Evolutionary conservation across 495 filamentous ascomycete genomes (phyloP).

Genomic region (Penicillium pulvis): DNA sequence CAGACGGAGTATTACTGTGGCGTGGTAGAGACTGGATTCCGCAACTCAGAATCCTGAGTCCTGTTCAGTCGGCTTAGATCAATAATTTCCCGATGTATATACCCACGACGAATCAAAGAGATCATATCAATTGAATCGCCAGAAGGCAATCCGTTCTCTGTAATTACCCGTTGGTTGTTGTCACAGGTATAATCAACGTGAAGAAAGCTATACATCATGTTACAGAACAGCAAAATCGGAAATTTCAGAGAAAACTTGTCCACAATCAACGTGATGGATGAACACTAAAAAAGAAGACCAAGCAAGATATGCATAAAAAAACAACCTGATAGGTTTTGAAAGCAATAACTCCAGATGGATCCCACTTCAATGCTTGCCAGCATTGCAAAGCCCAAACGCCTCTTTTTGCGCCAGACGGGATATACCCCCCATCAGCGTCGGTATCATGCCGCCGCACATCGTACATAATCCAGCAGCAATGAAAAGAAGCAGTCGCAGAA

Average conservation of each 20-base stretch:
- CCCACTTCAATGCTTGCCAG: constrained; percentile 21
- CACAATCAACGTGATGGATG: neutral
- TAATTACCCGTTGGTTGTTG: neutral
- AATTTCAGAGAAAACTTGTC: constrained; percentile 4
- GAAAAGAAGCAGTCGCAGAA: constrained; percentile 8
- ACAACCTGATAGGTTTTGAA: constrained; percentile 8
- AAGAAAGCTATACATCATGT: constrained; percentile 1
- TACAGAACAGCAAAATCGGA: neutral
- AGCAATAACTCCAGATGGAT: constrained; percentile 16
- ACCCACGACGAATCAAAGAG: constrained; percentile 1
- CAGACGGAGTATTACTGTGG: neutral
- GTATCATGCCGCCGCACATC: constrained; percentile 31
- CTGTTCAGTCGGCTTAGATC: neutral
- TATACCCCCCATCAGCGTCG: constrained; percentile 20
- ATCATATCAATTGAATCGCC: neutral
- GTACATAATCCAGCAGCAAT: constrained; percentile 21
- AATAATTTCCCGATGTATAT: neutral
- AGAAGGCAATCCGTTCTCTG: neutral
- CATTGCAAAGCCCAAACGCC: constrained; percentile 29
- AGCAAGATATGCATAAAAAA: constrained; percentile 11
- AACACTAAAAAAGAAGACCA: neutral
- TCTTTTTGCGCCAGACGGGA: constrained; percentile 28
- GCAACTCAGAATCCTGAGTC: neutral
- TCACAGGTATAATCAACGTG: neutral
- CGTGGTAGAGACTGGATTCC: neutral